Evolutionary conservation across 2,329 filamentous ascomycete species (phyloP).

Genomic region (Xylariomycetidae sp.): DNA sequence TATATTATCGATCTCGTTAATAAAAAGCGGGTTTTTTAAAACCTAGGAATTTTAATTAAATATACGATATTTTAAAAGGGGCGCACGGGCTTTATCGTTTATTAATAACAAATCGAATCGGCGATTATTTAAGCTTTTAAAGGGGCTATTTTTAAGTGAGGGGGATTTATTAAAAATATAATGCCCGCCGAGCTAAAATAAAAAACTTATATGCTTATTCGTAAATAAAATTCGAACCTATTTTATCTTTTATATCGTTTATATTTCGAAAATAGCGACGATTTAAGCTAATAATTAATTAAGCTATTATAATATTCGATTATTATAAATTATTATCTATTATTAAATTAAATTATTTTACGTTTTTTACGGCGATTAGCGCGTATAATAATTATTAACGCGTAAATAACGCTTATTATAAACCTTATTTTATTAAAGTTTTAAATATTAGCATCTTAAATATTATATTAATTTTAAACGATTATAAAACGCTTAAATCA

Average conservation of each 20-base stretch:
- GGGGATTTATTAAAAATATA: too few relatives aligned
- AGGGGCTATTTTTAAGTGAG: too few relatives aligned
- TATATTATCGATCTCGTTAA: too few relatives aligned
- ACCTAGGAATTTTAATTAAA: too few relatives aligned
- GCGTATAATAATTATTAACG: slow-evolving; percentile 1
- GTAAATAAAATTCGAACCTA: background rate
- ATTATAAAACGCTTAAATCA: slow-evolving; percentile 1
- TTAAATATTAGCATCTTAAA: background rate
- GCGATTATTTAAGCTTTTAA: too few relatives aligned
- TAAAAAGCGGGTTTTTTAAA: too few relatives aligned
- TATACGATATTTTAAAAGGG: too few relatives aligned
- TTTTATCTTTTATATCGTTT: background rate
- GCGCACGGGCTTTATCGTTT: too few relatives aligned
- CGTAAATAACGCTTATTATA: background rate
- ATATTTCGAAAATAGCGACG: too few relatives aligned
- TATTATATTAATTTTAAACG: background rate
- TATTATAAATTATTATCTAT: background rate
- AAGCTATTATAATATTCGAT: background rate
- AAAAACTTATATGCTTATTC: background rate
- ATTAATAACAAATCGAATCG: too few relatives aligned
- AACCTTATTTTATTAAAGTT: background rate
- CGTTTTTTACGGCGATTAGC: background rate
- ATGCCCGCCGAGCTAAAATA: background rate
- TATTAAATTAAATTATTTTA: background rate
- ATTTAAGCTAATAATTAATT: background rate